phyloP scores from a whole-genome alignment of 768 basidiomycete genomes.

The Trametes meyenii region DNA sequence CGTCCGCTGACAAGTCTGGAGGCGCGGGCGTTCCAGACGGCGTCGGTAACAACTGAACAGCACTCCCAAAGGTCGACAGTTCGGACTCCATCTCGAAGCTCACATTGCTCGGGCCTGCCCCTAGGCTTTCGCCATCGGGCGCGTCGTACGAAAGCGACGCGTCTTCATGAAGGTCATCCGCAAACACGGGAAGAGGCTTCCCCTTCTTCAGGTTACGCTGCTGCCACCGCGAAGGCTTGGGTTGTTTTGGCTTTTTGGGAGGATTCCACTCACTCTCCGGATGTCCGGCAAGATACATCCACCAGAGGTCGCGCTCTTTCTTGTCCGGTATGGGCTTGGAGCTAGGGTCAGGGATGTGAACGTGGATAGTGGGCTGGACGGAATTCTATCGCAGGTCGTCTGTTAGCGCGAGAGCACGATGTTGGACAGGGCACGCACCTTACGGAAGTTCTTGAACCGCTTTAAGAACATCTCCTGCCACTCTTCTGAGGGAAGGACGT shows the following conservation, averaged over 20 bases:
- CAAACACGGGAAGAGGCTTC: conserved; percentile 41
- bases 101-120: conserved; percentile 30
- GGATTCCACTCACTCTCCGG: conserved; percentile 72
- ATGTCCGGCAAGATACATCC: conserved; percentile 71
- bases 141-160: conserved; percentile 15
- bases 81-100: conserved; percentile 48
- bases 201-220: conserved; percentile 21
- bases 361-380: conserved; percentile 59
- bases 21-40: conserved; percentile 41
- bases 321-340: conserved; percentile 62
- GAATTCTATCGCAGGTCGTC: conserved; percentile 53
- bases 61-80: conserved; percentile 37
- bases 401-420: conserved; percentile 5
- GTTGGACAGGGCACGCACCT: conserved; percentile 43
- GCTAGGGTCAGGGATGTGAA: conserved; percentile 38
- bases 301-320: conserved; percentile 77
- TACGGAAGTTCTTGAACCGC: conserved; percentile 67
- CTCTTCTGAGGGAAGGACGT: conserved; percentile 59
- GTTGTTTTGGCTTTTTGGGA: conserved; percentile 41
- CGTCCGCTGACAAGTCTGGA: background rate
- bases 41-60: conserved; percentile 44
- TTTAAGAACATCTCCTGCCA: conserved; percentile 64
- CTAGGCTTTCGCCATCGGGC: conserved; percentile 13
- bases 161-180: conserved; percentile 31
- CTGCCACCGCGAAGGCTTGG: conserved; percentile 26